Percentiles rank a stretch among this genome's conserved stretches.
Evolutionary conservation across 768 basidiomycete species (phyloP).

Genomic region (Fomitopsis pulvina): DNA sequence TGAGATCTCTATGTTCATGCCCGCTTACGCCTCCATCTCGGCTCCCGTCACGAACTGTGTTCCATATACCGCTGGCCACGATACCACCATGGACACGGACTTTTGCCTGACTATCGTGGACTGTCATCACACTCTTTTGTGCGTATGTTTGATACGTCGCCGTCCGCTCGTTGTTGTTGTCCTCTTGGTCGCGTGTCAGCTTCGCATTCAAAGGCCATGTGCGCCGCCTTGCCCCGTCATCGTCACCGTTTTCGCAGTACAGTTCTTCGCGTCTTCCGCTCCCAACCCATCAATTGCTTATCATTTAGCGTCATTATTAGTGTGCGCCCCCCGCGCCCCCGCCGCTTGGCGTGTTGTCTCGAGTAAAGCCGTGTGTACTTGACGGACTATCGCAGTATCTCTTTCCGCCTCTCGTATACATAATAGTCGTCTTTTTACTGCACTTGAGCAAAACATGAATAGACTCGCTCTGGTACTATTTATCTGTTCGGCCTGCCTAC

Average conservation of each 20-base stretch:
- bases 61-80: conserved; percentile 2
- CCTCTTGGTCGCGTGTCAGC: not conserved
- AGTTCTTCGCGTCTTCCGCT: not conserved
- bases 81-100: conserved; percentile 1
- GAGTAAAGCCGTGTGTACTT: not conserved
- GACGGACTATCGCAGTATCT: not conserved
- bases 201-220: not conserved
- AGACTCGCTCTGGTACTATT: not conserved
- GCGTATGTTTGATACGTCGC: not conserved
- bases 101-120: not conserved
- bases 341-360: conserved; percentile 1
- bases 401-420: not conserved
- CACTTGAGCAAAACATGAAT: conserved; percentile 7
- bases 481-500: not conserved
- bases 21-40: not conserved
- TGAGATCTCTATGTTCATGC: conserved; percentile 13
- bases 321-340: too few species aligned
- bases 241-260: not conserved
- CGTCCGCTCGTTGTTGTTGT: conserved; percentile 1
- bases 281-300: not conserved
- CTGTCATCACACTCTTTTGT: not conserved
- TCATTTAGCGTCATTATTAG: not conserved
- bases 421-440: not conserved
- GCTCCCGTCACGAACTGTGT: not conserved
- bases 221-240: not conserved